Evolutionary conservation across 2,329 filamentous ascomycete species (phyloP).

Genomic region (Fusarium concolor): DNA sequence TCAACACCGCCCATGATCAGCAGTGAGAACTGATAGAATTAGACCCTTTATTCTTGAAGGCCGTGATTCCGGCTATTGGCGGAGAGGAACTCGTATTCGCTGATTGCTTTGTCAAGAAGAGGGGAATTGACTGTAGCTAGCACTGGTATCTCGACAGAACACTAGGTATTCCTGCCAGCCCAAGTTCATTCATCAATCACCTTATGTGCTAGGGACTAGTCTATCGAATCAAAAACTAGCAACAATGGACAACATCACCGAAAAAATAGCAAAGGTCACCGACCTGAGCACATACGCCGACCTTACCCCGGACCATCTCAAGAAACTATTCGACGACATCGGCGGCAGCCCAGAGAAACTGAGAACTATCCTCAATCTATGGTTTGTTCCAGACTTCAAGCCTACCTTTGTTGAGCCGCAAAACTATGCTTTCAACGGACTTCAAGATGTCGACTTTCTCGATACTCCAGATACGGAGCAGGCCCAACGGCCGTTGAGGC

Average conservation of each 20-base stretch:
- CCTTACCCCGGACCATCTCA: slow-evolving; percentile 1
- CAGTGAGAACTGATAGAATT: not conserved
- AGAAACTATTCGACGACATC: not conserved
- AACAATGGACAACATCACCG: not conserved
- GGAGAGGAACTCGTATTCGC: no score
- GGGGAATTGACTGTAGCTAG: no score
- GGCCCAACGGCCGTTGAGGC: not conserved
- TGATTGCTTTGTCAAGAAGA: no score
- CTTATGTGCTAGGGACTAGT: not conserved
- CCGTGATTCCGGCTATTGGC: no score
- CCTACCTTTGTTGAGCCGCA: not conserved
- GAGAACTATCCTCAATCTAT: slow-evolving; percentile 2
- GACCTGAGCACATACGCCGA: slow-evolving; percentile 12
- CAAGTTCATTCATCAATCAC: fast-evolving
- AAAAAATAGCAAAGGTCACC: slow-evolving; percentile 7
- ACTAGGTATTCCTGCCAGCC: not conserved
- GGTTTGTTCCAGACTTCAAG: slow-evolving; percentile 8
- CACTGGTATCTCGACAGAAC: not conserved
- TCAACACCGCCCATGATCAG: fast-evolving
- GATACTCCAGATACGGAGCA: not conserved
- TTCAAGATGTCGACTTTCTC: not conserved
- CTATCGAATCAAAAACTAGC: no score
- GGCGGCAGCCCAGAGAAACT: slow-evolving; percentile 4
- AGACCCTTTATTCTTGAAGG: no score
- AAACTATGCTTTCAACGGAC: not conserved